Conservation (phyloP, 2,329 filamentous ascomycete genomes). For the Zarea fungicola region DNA sequence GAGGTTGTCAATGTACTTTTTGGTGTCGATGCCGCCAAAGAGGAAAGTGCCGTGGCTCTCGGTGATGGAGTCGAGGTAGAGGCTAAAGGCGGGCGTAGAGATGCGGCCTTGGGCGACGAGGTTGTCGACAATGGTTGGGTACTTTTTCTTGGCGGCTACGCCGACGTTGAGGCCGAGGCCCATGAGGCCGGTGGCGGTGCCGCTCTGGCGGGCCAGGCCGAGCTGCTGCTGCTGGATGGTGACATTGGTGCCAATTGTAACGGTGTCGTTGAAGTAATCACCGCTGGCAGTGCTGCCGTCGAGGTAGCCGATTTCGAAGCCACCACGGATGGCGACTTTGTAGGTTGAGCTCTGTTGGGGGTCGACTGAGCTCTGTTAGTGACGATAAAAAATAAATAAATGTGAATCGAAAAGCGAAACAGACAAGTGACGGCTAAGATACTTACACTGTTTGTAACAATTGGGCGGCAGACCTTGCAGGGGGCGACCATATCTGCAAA, state of each 20-base stretch:
- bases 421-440: not conserved
- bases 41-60: conserved; percentile 64
- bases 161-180: conserved; percentile 53
- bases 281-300: conserved; percentile 50
- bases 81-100: conserved; percentile 59
- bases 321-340: conserved; percentile 33
- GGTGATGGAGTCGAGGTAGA: conserved; percentile 63
- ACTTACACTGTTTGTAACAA: conserved; percentile 39
- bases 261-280: conserved; percentile 53
- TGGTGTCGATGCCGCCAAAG: conserved; percentile 73
- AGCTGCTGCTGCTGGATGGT: conserved; percentile 48
- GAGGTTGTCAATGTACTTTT: conserved; percentile 59
- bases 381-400: not conserved
- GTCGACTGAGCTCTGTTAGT: conserved; percentile 28
- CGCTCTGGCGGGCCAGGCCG: conserved; percentile 45
- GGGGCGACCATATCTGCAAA: conserved; percentile 44
- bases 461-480: conserved; percentile 24
- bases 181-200: conserved; percentile 50
- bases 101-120: conserved; percentile 60
- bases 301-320: conserved; percentile 59
- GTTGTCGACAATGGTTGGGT: conserved; percentile 58
- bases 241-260: conserved; percentile 43
- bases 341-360: conserved; percentile 44
- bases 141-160: conserved; percentile 38
- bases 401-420: too few species aligned